Base-by-base conservation (phyloP, 2,329 filamentous ascomycete species). In the Diaporthe citri region DNA sequence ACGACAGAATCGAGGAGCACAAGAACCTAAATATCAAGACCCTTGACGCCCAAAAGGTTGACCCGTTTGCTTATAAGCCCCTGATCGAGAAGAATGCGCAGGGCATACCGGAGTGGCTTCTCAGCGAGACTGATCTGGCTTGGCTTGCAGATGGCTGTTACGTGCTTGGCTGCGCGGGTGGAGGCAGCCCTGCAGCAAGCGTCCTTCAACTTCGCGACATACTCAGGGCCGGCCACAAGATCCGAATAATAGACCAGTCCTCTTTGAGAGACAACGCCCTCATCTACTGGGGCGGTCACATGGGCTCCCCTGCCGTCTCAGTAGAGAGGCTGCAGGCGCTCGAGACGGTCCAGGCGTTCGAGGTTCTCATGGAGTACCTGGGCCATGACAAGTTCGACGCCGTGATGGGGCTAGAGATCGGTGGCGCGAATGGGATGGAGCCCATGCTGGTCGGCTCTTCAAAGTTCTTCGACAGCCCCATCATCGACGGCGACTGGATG, bases 341-440 rank as follows among this genome's bases (percentile, higher is more conserved):
- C 71, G 84, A 87, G 80, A 80, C 80, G 5, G 78, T 82, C 46
- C 79, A 82, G 7, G 81, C 84, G 15, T 84, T 86, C 72, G 77
- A 81, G 10, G 83, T 81, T 8, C 81, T 86, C 59, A 82, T 84
- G 80, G 78, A 80, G 71, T 80, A 83, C 56, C 75, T 80, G 39
- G 62, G 71, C 46, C 80, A 82, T 48, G 78, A 79, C 64, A 80
- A 62, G 10, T 83, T 83, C 72, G 80, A 80, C 41, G 81, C 80
- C 1, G 80, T 88, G 4, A 85, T 90, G 79, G 86, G 85, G 1
- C 82, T 89, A 7, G 88, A 90, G 75, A 90, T 91, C 56, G 89
- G 89, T 0, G 89, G 89, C 1, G 85, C 85, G 4, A 90, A 91
- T 75, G 88, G 88, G 0, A 80, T 89, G 10, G 83, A 79, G 78